These are phyloP conservation scores for Xylaria digitata DNA, from an alignment of 2,329 filamentous ascomycete species.

Conservation along the genomic window DNA sequence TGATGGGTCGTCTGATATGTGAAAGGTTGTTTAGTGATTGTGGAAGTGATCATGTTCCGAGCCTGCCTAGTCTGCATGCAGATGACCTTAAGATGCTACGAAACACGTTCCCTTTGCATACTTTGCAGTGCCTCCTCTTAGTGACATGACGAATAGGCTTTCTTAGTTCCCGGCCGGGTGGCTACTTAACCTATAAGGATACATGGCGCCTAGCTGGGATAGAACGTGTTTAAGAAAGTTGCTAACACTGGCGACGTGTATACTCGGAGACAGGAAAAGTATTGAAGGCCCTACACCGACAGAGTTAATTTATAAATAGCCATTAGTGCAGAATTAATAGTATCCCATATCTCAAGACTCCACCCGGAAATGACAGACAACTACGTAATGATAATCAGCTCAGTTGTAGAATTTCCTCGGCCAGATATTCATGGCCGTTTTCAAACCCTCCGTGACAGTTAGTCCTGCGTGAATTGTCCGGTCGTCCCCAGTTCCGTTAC, in stretches of 20 bases:
- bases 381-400: neutral
- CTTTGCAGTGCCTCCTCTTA: neutral
- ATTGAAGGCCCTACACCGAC: neutral
- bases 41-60: too few species aligned
- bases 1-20: too few species aligned
- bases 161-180: neutral
- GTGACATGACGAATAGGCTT: neutral
- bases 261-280: neutral
- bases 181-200: neutral
- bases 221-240: neutral
- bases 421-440: constrained; percentile 63
- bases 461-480: constrained; percentile 57
- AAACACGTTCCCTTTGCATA: neutral
- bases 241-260: neutral
- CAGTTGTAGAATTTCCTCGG: constrained; percentile 47
- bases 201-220: neutral
- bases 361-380: neutral
- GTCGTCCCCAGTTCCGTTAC: constrained; percentile 56
- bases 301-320: too few species aligned
- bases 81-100: neutral
- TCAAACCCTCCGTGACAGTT: constrained; percentile 54
- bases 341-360: neutral
- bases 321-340: neutral
- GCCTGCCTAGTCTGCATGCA: neutral
- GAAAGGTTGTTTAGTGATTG: neutral